phyloP scores from a whole-genome alignment of 2,329 filamentous ascomycete species.

The Diplodia seriata region DNA sequence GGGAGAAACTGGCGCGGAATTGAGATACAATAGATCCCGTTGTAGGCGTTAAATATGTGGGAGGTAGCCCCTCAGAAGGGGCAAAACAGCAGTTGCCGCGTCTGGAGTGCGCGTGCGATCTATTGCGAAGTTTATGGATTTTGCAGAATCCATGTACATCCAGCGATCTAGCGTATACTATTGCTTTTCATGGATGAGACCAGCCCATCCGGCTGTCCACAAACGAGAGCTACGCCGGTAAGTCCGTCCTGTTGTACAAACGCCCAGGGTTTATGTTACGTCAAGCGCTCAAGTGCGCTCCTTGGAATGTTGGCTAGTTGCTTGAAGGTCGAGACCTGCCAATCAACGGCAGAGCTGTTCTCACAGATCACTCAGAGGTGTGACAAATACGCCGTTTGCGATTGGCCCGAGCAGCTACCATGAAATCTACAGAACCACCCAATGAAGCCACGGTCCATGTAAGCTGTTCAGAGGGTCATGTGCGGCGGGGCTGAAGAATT shows the following conservation, averaged over 20 bases:
- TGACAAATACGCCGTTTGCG: constrained; percentile 25
- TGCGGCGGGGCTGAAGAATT: constrained; percentile 26
- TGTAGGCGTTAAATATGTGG: too few relatives aligned
- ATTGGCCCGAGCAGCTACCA: constrained; percentile 13
- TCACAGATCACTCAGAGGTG: neutral
- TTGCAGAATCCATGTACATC: neutral
- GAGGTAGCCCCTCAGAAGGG: too few relatives aligned
- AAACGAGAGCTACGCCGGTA: neutral
- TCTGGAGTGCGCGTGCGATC: neutral
- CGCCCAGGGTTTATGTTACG: neutral
- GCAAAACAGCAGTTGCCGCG: too few relatives aligned
- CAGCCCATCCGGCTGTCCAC: neutral
- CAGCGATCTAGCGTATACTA: neutral
- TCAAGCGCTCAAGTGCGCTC: neutral
- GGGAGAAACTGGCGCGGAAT: neutral
- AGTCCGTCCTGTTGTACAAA: neutral
- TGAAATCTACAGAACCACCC: constrained; percentile 17
- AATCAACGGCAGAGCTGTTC: neutral
- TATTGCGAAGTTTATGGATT: neutral
- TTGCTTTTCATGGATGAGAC: neutral
- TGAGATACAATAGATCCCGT: neutral
- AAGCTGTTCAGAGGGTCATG: constrained; percentile 28
- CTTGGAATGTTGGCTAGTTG: neutral
- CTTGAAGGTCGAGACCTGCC: neutral
- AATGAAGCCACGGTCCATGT: neutral